Evolutionary conservation across 345 rosid species (phyloP), one percentile per base, ranked within the genome.

Genomic region (Erodium maritimum): DNA sequence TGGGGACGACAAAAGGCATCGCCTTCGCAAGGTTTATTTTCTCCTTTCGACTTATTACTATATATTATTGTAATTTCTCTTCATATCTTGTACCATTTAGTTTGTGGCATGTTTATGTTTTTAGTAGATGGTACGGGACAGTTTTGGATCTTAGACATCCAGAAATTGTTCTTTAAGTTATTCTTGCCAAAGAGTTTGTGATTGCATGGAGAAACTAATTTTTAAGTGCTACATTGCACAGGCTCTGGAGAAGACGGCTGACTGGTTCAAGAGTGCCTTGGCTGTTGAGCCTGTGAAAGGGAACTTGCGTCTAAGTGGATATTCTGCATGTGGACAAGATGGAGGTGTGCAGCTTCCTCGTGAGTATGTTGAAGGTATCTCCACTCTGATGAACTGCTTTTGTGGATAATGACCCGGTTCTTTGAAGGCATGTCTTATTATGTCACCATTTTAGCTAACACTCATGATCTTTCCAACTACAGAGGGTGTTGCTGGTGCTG

Each of bases 311-410:
- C 73, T 93, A 64, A 93, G 99, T 82, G 99, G 99, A 69, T 93
- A 93, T 69, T 93, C 99, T 58, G 99, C 99, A 3, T 93, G 99
- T 69, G 99, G 99, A 21, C 99, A 93, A 77, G 99, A 93, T 78
- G 99, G 99, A 45, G 99, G 99, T 24, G 99, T 93, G 51, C 99
- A 87, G 69, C 94, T 93, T 75, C 99, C 99, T 52, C 95, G 77
- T 23, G 85, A 75, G 79, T 93, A 89, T 58, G 87, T 93, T 21
- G 99, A 87, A 79, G 97, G 99, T 89, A 83, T 69, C 55, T 23
- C 69, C 58, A 18, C 61, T 58, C 25, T 23, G 50, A 53, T 29
- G 37, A 29, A 29, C 8, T 29, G 37, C 37, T 29, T 1, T n/a
- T n/a, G n/a, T n/a, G n/a, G n/a, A n/a, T 11, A 29, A 29, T 11